These are phyloP conservation scores for Sporisorium graminicola DNA, from an alignment of 1,284 basidiomycete species.

Conservation along the genomic window DNA sequence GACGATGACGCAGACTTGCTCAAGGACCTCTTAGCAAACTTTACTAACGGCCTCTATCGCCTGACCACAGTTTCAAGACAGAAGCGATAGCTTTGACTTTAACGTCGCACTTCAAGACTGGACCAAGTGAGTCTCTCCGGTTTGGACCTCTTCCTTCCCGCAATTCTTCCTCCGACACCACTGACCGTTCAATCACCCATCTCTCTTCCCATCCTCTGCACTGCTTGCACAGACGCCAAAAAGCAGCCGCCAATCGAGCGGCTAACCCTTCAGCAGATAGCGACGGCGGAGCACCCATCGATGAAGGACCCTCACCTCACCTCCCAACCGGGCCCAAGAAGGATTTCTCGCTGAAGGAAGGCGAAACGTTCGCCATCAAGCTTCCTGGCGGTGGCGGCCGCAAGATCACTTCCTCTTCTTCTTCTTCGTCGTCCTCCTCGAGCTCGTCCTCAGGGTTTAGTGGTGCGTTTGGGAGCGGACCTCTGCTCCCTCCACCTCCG, in stretches of 20 bases:
- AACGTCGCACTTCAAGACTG: constrained; percentile 87
- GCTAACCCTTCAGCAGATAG: constrained; percentile 25
- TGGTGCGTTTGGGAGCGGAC: constrained; percentile 27
- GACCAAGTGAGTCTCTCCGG: constrained; percentile 77
- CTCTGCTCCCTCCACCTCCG: constrained; percentile 54
- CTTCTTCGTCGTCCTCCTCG: constrained; percentile 12
- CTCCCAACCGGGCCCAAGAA: constrained; percentile 79
- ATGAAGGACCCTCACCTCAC: constrained; percentile 63
- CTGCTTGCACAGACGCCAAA: constrained; percentile 48
- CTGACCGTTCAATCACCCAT: neutral
- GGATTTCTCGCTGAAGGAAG: constrained; percentile 95
- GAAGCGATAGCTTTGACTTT: constrained; percentile 66
- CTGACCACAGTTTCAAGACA: constrained; percentile 62
- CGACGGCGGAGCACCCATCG: constrained; percentile 14
- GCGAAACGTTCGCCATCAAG: constrained; percentile 83
- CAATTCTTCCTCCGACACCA: neutral
- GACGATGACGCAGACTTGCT: neutral
- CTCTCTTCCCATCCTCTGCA: neutral
- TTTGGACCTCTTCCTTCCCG: neutral
- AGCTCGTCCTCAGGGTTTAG: constrained; percentile 28
- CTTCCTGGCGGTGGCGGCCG: constrained; percentile 50
- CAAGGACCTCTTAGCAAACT: neutral
- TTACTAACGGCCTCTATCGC: neutral
- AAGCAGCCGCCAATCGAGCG: constrained; percentile 40
- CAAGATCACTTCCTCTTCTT: constrained; percentile 40